Evolutionary conservation across 2,329 filamentous ascomycete genomes (phyloP).

Genomic region (Alternaria novae-zelandiae): DNA sequence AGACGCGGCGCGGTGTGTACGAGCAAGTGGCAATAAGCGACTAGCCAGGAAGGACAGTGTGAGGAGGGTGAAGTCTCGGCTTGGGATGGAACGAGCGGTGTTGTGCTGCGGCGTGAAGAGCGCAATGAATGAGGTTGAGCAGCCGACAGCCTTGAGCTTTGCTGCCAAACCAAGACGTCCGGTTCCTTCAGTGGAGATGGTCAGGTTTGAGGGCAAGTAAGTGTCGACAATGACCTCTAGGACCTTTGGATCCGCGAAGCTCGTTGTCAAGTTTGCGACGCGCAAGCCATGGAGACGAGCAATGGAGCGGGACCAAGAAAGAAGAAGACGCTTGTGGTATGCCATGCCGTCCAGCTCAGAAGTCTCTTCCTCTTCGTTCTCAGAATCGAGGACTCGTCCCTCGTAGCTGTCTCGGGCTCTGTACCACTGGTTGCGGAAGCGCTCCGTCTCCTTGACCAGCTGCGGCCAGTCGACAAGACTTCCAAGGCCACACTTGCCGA

Average conservation of each 20-base stretch:
- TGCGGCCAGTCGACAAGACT: slow-evolving; percentile 63
- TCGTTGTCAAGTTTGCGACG: slow-evolving; percentile 63
- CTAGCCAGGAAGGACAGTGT: slow-evolving; percentile 66
- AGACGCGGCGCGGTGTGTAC: slow-evolving; percentile 57
- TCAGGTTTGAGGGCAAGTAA: slow-evolving; percentile 52
- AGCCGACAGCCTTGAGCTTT: slow-evolving; percentile 51
- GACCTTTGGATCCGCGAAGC: slow-evolving; percentile 62
- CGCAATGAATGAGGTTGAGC: slow-evolving; percentile 53
- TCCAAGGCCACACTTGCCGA: slow-evolving; percentile 63
- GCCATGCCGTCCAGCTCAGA: slow-evolving; percentile 38
- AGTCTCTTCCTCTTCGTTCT: slow-evolving; percentile 25
- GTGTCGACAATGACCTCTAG: slow-evolving; percentile 64
- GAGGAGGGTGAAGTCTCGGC: slow-evolving; percentile 61
- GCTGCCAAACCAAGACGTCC: slow-evolving; percentile 32
- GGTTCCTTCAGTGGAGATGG: background rate
- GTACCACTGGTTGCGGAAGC: slow-evolving; percentile 49
- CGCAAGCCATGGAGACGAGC: slow-evolving; percentile 54
- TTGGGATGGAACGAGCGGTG: slow-evolving; percentile 53
- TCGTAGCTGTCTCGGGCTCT: slow-evolving; percentile 33
- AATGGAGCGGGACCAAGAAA: slow-evolving; percentile 62
- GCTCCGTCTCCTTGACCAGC: slow-evolving; percentile 58
- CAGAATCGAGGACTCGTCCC: slow-evolving; percentile 43
- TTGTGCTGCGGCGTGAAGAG: slow-evolving; percentile 47
- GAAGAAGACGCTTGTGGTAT: slow-evolving; percentile 54
- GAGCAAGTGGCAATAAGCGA: slow-evolving; percentile 60